phyloP scores from a whole-genome alignment of 495 filamentous ascomycete species.

The Usnea hakonensis region DNA sequence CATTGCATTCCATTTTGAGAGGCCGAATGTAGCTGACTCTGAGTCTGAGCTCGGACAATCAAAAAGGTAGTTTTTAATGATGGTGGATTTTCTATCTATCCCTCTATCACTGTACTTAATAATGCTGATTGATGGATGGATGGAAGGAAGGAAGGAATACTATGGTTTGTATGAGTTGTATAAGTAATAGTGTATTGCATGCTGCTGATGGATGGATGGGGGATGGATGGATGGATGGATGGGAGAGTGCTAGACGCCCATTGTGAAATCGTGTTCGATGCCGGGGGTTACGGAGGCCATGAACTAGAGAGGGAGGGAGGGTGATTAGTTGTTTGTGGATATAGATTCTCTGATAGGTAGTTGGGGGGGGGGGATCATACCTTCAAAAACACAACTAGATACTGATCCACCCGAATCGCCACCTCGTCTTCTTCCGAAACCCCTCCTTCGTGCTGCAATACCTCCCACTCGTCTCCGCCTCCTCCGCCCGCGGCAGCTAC shows the following conservation, averaged over 20 bases:
- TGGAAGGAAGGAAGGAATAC: too few species aligned
- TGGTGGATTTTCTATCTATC: too few species aligned
- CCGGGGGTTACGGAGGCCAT: conserved; percentile 94
- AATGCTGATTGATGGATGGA: too few species aligned
- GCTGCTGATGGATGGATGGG: too few species aligned
- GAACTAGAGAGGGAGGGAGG: conserved; percentile 45
- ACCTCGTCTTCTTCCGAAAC: conserved; percentile 64
- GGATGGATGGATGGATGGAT: too few species aligned
- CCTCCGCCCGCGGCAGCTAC: conserved; percentile 46
- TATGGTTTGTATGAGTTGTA: too few species aligned
- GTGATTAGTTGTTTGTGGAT: not conserved
- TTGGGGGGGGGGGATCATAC: conserved; percentile 7
- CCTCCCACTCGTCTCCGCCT: conserved; percentile 79
- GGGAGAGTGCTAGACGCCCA: conserved; percentile 90
- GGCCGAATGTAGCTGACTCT: too few species aligned
- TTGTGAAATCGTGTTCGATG: conserved; percentile 97
- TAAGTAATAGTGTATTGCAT: too few species aligned
- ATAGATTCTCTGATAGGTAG: conserved; percentile 8
- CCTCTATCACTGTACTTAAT: too few species aligned
- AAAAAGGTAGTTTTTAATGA: too few species aligned
- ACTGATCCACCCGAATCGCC: conserved; percentile 94
- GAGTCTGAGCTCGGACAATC: too few species aligned
- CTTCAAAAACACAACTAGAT: conserved; percentile 94
- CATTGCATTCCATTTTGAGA: too few species aligned
- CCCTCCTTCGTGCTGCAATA: conserved; percentile 52